Base-by-base conservation (phyloP, 768 basidiomycete species). In the Russula lepida region DNA sequence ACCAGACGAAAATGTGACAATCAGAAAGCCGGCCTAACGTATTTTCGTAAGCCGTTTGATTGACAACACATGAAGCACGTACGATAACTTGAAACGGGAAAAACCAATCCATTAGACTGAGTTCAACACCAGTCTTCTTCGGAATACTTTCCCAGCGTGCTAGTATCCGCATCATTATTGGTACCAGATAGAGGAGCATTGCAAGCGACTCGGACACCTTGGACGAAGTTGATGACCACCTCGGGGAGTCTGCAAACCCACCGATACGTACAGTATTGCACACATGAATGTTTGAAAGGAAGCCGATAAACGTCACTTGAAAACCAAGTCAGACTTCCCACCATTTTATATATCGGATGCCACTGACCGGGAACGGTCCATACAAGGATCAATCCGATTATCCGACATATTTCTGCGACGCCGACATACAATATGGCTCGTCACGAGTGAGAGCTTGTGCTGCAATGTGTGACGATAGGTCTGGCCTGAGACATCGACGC, bases 31-130 rank as follows among this genome's bases (percentile, higher is more conserved):
- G 74, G 98, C 89, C 89, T 97, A 49, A 15, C 30, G 19, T 37
- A 64, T 43, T 21, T 17, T 23, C 43, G 39, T 51, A 33, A 65
- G 60, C 13, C 12, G 8, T 13, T 41, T 47, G 17, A 33, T 39
- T 4, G 55, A 32, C 11, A 7, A 30, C 19, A 37, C 21, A 51
- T 27, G 64, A 25, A 17, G 33, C 21, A 64, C 91, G 65, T 73
- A 95, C 92, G 56, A 97, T 75, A 52, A 95, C 89, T 75, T 89
- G 88, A 80, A 97, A 97, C 64, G 91, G 76, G 76, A 95, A 95
- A 75, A 80, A 98, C 23, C 97, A 78, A 1, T 84, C 85, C 95
- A 98, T 97, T 69, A 99, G 73, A 54, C 87, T 89, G 5, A 97
- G 79, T 67, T 99, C 95, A 43, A 98, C 74, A 1, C 84, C 86